phyloP scores from a whole-genome alignment of 805 yeast species.

The Phaffomyces antillensis region DNA sequence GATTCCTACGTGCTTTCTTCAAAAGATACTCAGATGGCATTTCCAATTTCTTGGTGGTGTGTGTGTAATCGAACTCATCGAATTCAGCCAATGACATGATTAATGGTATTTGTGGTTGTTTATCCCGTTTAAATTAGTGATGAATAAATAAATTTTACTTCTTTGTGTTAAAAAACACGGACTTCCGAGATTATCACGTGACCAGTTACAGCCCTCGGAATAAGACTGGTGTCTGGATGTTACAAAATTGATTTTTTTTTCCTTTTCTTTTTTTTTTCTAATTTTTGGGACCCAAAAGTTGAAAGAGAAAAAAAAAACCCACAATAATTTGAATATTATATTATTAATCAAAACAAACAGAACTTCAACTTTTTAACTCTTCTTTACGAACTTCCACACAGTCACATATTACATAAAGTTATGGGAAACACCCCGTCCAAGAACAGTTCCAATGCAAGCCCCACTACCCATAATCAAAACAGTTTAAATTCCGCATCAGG shows the following conservation, averaged over 20 bases:
- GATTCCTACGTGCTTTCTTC: constrained; percentile 47
- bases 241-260: too few species aligned
- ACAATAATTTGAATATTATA: too few species aligned
- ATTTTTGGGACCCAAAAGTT: too few species aligned
- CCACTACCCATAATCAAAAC: constrained; percentile 25
- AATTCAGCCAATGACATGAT: constrained; percentile 39
- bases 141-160: neutral
- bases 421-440: constrained; percentile 67
- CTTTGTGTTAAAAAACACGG: neutral
- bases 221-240: too few species aligned
- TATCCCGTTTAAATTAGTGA: neutral
- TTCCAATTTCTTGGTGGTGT: constrained; percentile 63
- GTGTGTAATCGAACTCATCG: constrained; percentile 47
- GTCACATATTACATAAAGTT: constrained; percentile 3
- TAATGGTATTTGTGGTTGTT: neutral
- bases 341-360: too few species aligned
- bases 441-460: constrained; percentile 26
- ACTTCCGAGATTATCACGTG: too few species aligned
- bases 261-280: too few species aligned
- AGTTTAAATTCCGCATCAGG: constrained; percentile 23
- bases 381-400: too few species aligned
- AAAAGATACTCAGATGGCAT: constrained; percentile 64
- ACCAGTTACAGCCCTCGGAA: too few species aligned
- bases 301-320: too few species aligned
- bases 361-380: too few species aligned